Evolutionary conservation across 2,329 filamentous ascomycete genomes (phyloP).

Genomic region (Lachnellula willkommii): DNA sequence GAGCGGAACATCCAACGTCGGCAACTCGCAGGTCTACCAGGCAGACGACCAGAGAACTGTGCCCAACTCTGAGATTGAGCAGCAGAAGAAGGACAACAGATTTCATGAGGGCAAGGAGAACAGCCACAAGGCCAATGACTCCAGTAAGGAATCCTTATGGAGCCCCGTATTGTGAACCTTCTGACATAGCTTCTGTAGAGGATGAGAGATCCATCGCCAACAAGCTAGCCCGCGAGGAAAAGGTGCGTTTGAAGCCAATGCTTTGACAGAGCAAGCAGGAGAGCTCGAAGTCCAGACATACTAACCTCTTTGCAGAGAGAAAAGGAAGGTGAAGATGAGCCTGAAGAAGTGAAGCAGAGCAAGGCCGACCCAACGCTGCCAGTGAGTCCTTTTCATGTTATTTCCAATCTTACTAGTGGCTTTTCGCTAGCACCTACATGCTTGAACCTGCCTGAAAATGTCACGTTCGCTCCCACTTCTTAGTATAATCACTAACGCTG

Average conservation of each 20-base stretch:
- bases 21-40: conserved; percentile 62
- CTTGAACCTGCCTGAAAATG: background rate
- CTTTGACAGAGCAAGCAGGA: background rate
- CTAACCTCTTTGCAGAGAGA: conserved; percentile 28
- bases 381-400: conserved; percentile 34
- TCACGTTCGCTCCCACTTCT: background rate
- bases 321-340: conserved; percentile 42
- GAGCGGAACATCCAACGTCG: conserved; percentile 45
- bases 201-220: conserved; percentile 68
- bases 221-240: conserved; percentile 60
- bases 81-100: conserved; percentile 47
- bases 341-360: conserved; percentile 21
- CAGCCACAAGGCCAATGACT: conserved; percentile 64
- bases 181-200: conserved; percentile 41
- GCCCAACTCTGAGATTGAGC: conserved; percentile 44
- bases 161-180: background rate
- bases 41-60: conserved; percentile 69
- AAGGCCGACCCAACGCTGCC: conserved; percentile 53
- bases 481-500: background rate
- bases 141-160: conserved; percentile 50
- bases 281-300: background rate
- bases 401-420: background rate
- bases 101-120: conserved; percentile 69
- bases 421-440: conserved; percentile 1
- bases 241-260: conserved; percentile 25